Percentiles rank a stretch among this genome's conserved stretches.
phyloP scores from a whole-genome alignment of 2,329 filamentous ascomycete species.

The Pestalotiopsis fici region DNA sequence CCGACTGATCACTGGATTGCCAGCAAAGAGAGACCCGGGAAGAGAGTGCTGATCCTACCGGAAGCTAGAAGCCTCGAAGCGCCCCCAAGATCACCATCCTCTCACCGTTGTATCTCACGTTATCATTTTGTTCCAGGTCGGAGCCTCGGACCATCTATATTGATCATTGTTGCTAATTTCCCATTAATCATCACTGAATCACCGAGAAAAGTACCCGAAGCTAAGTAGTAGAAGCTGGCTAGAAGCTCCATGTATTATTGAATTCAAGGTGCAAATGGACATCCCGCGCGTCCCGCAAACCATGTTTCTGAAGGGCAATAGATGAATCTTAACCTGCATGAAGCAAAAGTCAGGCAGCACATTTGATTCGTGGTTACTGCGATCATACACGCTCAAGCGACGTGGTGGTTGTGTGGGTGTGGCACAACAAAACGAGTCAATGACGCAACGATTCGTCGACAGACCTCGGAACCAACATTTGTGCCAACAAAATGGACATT shows the following conservation, averaged over 20 bases:
- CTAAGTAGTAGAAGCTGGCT: background rate
- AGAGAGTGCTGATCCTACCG: background rate
- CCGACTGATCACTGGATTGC: background rate
- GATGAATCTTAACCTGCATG: background rate
- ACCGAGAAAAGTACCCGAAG: background rate
- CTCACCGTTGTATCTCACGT: background rate
- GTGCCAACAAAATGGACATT: background rate
- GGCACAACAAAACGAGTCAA: background rate
- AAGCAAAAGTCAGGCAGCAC: background rate
- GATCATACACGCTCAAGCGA: background rate
- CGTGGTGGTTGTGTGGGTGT: background rate
- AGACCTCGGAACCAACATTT: background rate
- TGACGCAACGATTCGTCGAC: background rate
- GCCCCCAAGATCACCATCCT: background rate
- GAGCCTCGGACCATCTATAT: background rate
- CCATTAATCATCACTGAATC: background rate
- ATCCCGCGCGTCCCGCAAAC: background rate
- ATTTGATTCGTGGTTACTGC: background rate
- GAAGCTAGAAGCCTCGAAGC: background rate
- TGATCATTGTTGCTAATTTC: background rate
- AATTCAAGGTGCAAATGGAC: background rate
- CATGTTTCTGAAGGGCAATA: background rate
- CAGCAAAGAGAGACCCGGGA: background rate
- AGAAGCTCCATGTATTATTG: background rate
- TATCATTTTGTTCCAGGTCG: background rate